Base-by-base conservation (phyloP, 768 basidiomycete genomes). In the Ephemerocybe angulata region DNA sequence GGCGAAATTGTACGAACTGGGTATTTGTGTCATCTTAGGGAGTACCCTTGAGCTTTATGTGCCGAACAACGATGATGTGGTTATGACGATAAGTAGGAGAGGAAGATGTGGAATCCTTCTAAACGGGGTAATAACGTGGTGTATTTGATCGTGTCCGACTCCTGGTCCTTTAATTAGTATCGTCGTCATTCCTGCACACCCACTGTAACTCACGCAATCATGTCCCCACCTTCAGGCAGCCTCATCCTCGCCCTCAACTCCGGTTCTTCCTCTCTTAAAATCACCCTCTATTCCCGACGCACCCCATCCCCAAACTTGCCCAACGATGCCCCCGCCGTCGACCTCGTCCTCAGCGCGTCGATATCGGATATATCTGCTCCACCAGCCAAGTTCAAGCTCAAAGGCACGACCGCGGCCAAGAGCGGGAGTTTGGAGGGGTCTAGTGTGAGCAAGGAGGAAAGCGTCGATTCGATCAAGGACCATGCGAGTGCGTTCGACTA, bases 221-320 rank as follows among this genome's bases (percentile, higher is more conserved):
- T 55, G 29, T 24, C 44, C 28, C 33, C 38, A 25, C 21, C 52
- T 50, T 44, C 53, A 37, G 52, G 52, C 44, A 55, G 56, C 48
- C 54, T 83, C 57, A 79, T 90, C 52, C 83, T 92, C 24, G 76
- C 90, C 3, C 76, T 86, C 59, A 92, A 92, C 60, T 83, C 90
- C 4, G 90, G 90, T 35, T 91, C 90, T 0, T 93, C 90, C 1
- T 93, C 90, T 4, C 84, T 93, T 72, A 93, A 93, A 72, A 81
- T 88, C 42, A 84, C 87, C 12, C 79, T 93, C 42, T 93, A 80
- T 62, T 60, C 65, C 37, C 12, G 27, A 15, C 28, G 41, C n/a
- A 65, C 72, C 27, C 60, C 61, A 27, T 54, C 58, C 19, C 57
- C 65, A 1, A 58, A 43, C 8, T 35, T 10, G 47, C 49, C 31